Evolutionary conservation across 2,329 filamentous ascomycete species (phyloP).

Genomic region (Ceratocystis destructans): DNA sequence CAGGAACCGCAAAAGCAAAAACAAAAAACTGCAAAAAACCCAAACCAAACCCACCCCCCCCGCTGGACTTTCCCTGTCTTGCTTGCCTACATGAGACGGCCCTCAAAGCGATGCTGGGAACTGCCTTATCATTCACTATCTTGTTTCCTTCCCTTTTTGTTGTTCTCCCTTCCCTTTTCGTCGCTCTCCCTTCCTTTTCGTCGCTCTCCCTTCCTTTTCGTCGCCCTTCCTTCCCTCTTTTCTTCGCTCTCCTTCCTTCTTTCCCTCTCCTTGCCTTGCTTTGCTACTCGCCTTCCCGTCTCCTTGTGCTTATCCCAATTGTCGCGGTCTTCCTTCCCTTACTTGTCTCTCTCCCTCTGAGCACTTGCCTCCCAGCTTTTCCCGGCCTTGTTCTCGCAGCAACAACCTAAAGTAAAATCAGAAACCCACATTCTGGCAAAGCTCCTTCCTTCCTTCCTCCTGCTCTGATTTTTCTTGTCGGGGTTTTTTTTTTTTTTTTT

Average conservation of each 20-base stretch:
- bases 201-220: no score
- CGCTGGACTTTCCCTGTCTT: not conserved
- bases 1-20: no score
- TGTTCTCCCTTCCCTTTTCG: not conserved
- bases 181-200: not conserved
- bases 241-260: not conserved
- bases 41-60: no score
- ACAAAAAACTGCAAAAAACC: no score
- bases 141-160: not conserved
- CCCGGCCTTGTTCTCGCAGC: not conserved
- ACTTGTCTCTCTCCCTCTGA: not conserved
- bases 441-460: slow-evolving; percentile 2
- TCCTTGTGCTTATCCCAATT: not conserved
- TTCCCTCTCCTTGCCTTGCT: no score
- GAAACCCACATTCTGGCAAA: slow-evolving; percentile 10
- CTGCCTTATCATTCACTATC: not conserved
- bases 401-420: slow-evolving; percentile 7
- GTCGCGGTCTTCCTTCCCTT: not conserved
- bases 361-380: not conserved
- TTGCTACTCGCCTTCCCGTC: not conserved
- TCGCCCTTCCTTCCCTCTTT: not conserved
- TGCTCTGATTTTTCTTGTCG: not conserved
- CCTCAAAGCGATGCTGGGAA: not conserved
- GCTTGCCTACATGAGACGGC: not conserved
- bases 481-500: not conserved